Conservation (phyloP, 2,329 filamentous ascomycete species). For the Oidium heveae region DNA sequence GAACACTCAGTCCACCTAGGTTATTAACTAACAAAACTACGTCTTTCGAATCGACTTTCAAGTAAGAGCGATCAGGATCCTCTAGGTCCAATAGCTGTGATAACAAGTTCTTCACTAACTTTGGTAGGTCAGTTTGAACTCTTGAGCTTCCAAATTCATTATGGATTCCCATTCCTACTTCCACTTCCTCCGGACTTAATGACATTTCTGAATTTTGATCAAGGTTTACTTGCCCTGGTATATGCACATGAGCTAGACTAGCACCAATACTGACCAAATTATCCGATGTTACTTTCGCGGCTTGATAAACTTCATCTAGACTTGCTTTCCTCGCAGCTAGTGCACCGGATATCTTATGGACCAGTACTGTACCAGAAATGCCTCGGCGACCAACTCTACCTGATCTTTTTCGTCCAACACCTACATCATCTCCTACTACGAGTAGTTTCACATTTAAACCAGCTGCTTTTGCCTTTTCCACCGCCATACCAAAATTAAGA, state of each 20-base stretch:
- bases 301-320: constrained; percentile 44
- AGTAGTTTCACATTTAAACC: constrained; percentile 68
- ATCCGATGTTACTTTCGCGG: constrained; percentile 44
- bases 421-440: constrained; percentile 76
- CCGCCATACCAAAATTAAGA: constrained; percentile 79
- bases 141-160: constrained; percentile 33
- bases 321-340: constrained; percentile 44
- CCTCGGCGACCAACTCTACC: constrained; percentile 85
- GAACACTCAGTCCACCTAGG: constrained; percentile 38
- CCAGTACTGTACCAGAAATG: constrained; percentile 73
- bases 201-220: constrained; percentile 28
- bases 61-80: constrained; percentile 37
- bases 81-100: constrained; percentile 33
- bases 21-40: constrained; percentile 44
- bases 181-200: constrained; percentile 30
- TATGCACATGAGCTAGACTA: constrained; percentile 75
- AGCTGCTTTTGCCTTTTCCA: constrained; percentile 68
- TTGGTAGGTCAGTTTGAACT: constrained; percentile 21
- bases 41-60: constrained; percentile 31
- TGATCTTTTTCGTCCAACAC: constrained; percentile 54
- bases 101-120: constrained; percentile 34
- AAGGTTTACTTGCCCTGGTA: constrained; percentile 44
- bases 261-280: constrained; percentile 72
- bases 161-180: constrained; percentile 50
- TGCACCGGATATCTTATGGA: constrained; percentile 76